Base-by-base conservation (phyloP, 2,329 filamentous ascomycete genomes). In the Trichoderma semiorbis region DNA sequence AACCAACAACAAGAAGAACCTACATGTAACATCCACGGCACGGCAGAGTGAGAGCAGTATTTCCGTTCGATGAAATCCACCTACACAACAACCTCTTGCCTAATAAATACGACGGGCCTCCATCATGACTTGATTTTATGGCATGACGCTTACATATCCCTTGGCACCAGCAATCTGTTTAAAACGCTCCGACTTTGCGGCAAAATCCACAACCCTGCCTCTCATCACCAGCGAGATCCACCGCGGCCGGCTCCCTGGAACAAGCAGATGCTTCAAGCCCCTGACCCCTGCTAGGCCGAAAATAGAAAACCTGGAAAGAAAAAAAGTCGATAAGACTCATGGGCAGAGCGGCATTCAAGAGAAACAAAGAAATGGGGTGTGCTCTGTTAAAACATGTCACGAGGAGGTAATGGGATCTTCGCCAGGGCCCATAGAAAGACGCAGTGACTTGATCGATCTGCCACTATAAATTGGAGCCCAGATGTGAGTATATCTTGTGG, bases 211-310 rank as follows among this genome's bases (percentile, higher is more conserved):
- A 32, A 21, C 57, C 57, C 66, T 69, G 28, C 66, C 39, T 69
- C 66, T 62, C 55, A 69, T 60, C 66, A 69, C 55, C 36, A 39
- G 16, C 24, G 21, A 43, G 39, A 68, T 58, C 65, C 65, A 69
- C 65, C 36, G 6, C 34, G 34, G 34, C 60, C 24, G 5, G 64
- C 50, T 58, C 57, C 57, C 28, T 63, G 43, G 21, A 63, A 70
- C 68, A 70, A 36, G 58, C 30, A 36, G 28, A 58, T 39, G 68
- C 68, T 39, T 65, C 70, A 61, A 28, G 28, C 16, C 55, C 63
- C 50, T 36, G 36, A 18, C 26, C n/a, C 62, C 47, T 62, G 57
- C 21, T 50, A 12, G 24, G 3, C 30, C 21, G n/a, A 71, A 58
- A 36, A 53, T 53, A 53, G 43, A 50, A 50, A 50, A 3, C 39